A percentile compares a stretch with the other conserved stretches of the same genome.
Conservation (phyloP, 768 basidiomycete genomes). For the Hypholoma sublateritium region DNA sequence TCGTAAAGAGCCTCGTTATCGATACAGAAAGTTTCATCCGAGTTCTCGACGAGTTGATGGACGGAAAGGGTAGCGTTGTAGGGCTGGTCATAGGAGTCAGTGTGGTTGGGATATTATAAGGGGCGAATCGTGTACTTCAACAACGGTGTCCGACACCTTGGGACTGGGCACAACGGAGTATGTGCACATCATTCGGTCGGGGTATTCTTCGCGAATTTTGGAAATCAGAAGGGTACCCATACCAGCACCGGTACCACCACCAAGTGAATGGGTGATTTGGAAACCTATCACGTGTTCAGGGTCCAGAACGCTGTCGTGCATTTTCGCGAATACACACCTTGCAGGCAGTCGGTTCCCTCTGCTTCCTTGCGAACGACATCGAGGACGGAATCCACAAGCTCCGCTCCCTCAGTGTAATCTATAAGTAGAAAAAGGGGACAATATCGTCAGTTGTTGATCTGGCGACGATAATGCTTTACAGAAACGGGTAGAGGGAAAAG, state of each 20-base stretch:
- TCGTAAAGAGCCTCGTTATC: conserved; percentile 99
- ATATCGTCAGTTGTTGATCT: conserved; percentile 21
- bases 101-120: background rate
- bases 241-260: conserved; percentile 99
- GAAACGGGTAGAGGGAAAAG: conserved; percentile 6
- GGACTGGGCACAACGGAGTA: conserved; percentile 98
- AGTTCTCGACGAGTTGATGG: conserved; percentile 99
- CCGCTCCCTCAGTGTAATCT: conserved; percentile 96
- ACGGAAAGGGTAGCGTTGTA: conserved; percentile 99
- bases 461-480: conserved; percentile 10
- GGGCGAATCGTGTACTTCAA: conserved; percentile 60
- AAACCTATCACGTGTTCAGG: conserved; percentile 60
- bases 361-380: conserved; percentile 99
- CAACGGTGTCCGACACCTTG: conserved; percentile 98
- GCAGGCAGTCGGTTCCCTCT: conserved; percentile 94
- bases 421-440: conserved; percentile 7
- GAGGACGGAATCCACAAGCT: conserved; percentile 96
- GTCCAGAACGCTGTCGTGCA: conserved; percentile 1
- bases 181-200: conserved; percentile 99
- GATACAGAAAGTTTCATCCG: conserved; percentile 99
- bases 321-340: conserved; percentile 54
- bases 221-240: conserved; percentile 99
- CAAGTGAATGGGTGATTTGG: conserved; percentile 98
- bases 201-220: conserved; percentile 98
- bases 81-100: conserved; percentile 49